Evolutionary conservation across 768 basidiomycete genomes (phyloP).

Genomic region (Postia placenta): DNA sequence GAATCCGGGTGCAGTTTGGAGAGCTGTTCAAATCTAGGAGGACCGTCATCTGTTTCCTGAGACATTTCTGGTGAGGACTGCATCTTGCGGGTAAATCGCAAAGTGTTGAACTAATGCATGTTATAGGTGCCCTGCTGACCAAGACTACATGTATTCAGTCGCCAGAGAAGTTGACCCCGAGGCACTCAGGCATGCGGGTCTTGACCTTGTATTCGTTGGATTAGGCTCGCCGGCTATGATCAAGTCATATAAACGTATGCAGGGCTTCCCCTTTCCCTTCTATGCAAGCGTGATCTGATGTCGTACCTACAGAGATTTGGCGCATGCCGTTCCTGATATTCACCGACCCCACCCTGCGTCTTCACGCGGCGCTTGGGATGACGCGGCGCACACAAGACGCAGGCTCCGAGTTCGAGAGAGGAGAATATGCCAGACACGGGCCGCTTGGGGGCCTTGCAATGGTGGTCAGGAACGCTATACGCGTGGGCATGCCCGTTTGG

Average conservation of each 20-base stretch:
- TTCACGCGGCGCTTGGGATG: slow-evolving; percentile 80
- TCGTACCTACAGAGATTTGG: slow-evolving; percentile 49
- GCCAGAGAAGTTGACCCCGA: slow-evolving; percentile 40
- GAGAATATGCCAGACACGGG: slow-evolving; percentile 62
- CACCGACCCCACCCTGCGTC: slow-evolving; percentile 63
- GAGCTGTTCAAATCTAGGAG: slow-evolving; percentile 51
- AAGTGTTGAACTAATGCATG: neutral
- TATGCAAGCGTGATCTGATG: neutral
- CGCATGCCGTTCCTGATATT: slow-evolving; percentile 68
- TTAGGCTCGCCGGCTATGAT: slow-evolving; percentile 77
- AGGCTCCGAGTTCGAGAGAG: slow-evolving; percentile 37
- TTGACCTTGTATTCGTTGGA: slow-evolving; percentile 68
- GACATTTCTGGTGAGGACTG: slow-evolving; percentile 66
- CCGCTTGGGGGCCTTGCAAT: slow-evolving; percentile 62
- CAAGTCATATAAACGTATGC: slow-evolving; percentile 61
- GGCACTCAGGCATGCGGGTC: slow-evolving; percentile 40
- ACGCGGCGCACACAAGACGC: slow-evolving; percentile 39
- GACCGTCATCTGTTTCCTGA: slow-evolving; percentile 78
- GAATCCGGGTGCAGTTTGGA: slow-evolving; percentile 61
- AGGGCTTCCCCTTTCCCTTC: no score
- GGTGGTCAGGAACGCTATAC: slow-evolving; percentile 65
- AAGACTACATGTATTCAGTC: slow-evolving; percentile 80
- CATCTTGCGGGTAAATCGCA: neutral
- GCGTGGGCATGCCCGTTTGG: slow-evolving; percentile 76
- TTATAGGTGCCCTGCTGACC: slow-evolving; percentile 68